phyloP scores from a whole-genome alignment of 2,329 filamentous ascomycete species.

The Diplodia scrobiculata region DNA sequence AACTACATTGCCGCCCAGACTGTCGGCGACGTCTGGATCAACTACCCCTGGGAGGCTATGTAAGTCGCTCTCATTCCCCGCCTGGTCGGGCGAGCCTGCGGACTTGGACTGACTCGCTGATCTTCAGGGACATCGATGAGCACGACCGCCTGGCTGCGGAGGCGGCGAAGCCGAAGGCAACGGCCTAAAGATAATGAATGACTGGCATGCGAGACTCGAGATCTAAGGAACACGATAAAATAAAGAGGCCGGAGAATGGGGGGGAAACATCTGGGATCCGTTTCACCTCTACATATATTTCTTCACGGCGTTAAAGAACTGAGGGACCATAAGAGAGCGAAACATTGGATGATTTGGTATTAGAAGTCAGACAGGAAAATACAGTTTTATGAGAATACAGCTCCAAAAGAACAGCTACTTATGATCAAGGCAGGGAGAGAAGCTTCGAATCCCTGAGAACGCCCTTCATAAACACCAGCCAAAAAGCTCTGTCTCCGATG shows the following conservation, averaged over 20 bases:
- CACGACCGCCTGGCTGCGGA: conserved; percentile 69
- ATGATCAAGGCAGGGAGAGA: neutral
- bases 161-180: conserved; percentile 9
- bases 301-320: conserved; percentile 9
- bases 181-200: neutral
- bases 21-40: conserved; percentile 94
- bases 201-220: neutral
- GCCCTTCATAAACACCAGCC: neutral
- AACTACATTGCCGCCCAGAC: conserved; percentile 85
- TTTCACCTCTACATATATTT: neutral
- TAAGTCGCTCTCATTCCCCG: conserved; percentile 44
- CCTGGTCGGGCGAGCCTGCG: neutral
- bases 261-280: neutral
- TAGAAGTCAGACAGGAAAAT: conserved; percentile 19
- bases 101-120: neutral
- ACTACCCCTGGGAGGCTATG: conserved; percentile 96
- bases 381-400: neutral
- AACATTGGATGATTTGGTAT: conserved; percentile 14
- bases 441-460: neutral
- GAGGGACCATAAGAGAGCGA: conserved; percentile 8
- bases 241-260: neutral
- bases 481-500: neutral
- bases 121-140: conserved; percentile 76
- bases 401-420: neutral
- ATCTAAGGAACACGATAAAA: neutral